These are phyloP conservation scores for Asterophora lycoperdoides DNA, from an alignment of 768 basidiomycete genomes.

Conservation along the genomic window DNA sequence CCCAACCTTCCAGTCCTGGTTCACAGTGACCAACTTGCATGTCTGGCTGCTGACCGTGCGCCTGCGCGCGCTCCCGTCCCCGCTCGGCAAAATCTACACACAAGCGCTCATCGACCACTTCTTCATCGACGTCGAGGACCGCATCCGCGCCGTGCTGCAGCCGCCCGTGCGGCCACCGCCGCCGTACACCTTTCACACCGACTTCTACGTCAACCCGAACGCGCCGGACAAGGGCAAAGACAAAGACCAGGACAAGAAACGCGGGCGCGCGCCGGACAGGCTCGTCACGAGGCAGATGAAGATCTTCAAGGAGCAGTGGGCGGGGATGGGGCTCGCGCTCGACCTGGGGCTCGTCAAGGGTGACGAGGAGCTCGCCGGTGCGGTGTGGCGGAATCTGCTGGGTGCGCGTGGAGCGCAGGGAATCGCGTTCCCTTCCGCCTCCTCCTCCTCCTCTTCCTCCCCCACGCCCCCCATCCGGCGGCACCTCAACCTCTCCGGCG, in stretches of 20 bases:
- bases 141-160: constrained; percentile 77
- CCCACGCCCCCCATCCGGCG: constrained; percentile 43
- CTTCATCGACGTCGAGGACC: constrained; percentile 90
- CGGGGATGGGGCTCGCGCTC: constrained; percentile 72
- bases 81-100: constrained; percentile 58
- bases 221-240: constrained; percentile 16
- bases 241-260: constrained; percentile 16
- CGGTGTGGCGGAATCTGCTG: constrained; percentile 89
- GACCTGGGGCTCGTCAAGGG: constrained; percentile 73
- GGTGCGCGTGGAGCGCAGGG: constrained; percentile 79
- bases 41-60: constrained; percentile 89
- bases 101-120: constrained; percentile 91
- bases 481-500: constrained; percentile 67
- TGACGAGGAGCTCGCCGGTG: constrained; percentile 81
- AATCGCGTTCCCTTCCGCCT: constrained; percentile 41
- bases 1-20: constrained; percentile 96
- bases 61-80: constrained; percentile 69
- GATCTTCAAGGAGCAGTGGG: constrained; percentile 89
- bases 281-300: constrained; percentile 87
- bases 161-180: constrained; percentile 38
- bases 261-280: constrained; percentile 60
- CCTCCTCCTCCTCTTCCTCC: constrained; percentile 7
- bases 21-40: constrained; percentile 89
- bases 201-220: constrained; percentile 47
- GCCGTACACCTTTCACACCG: constrained; percentile 43